Evolutionary conservation across 106 monocot genomes (phyloP), one percentile per base, ranked within the genome.

Genomic region (Apostasia shenzhenica): DNA sequence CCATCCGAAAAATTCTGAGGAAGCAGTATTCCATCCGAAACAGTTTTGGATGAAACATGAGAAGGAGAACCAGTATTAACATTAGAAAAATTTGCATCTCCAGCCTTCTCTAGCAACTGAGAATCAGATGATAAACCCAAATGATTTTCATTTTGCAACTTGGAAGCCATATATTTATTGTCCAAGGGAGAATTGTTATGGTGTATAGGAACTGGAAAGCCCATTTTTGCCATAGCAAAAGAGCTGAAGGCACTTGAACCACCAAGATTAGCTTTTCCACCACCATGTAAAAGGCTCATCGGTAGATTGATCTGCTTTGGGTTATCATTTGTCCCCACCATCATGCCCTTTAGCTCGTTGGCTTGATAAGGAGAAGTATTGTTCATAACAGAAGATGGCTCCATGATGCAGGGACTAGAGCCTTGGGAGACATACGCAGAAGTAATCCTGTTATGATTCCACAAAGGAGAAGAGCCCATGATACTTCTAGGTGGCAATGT

Each of bases 371-470:
- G 61, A 76, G 72, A 63, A 65, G 66, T 79, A 70, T 42, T 65
- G 69, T 13, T 67, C 57, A 79, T 57, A 48, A 59, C 74, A 58
- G 61, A 56, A 72, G 74, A 67, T 77, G 83, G 49, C 48, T 74
- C 76, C 45, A 60, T 13, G 67, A 76, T 57, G 50, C 76, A 73
- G 70, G 80, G 53, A 75, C 48, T 63, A 65, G 80, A 78, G 54
- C 67, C 76, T 79, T 83, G 84, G 67, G 80, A 61, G 76, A 61
- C 67, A 59, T 78, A 76, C 67, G 71, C 60, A 39, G 70, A 69
- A 59, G 64, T 12, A 69, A 81, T 73, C 66, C 73, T 81, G 52
- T 78, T 95, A 57, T 86, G 91, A 61, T 79, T 79, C 91, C 86
- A 86, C 55, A 81, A 41, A 76, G 69, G 66, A 55, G 71, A 57